phyloP scores from a whole-genome alignment of 164 flowering plant genomes.

The Berberis vulgaris region DNA sequence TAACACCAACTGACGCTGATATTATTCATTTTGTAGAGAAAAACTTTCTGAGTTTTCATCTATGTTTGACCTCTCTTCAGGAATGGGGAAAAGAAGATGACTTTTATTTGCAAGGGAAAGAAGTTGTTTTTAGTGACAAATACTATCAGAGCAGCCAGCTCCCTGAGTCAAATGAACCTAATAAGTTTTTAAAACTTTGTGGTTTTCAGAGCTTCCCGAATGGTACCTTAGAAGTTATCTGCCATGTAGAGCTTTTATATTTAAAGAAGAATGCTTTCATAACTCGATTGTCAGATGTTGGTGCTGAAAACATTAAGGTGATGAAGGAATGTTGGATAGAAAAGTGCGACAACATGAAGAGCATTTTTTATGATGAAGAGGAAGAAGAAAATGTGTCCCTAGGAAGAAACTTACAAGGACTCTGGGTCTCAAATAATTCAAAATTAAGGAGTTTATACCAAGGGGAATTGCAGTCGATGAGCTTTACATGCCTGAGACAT shows the following conservation, averaged over 20 bases:
- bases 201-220: slow-evolving; percentile 10
- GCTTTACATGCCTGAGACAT: slow-evolving; percentile 1
- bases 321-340: slow-evolving; percentile 21
- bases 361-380: not conserved
- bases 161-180: not conserved
- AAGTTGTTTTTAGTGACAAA: slow-evolving; percentile 2
- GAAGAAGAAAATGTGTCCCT: not conserved
- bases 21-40: not conserved
- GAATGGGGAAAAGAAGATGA: not conserved
- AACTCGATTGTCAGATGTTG: slow-evolving; percentile 9
- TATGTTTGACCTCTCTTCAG: not conserved
- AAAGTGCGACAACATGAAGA: slow-evolving; percentile 3
- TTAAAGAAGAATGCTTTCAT: slow-evolving; percentile 12
- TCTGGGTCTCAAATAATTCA: not conserved
- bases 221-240: slow-evolving; percentile 8
- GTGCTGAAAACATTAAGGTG: not conserved
- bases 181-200: slow-evolving; percentile 8
- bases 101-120: not conserved
- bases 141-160: slow-evolving; percentile 1
- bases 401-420: not conserved
- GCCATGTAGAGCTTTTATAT: slow-evolving; percentile 6
- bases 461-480: not conserved
- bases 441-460: not conserved
- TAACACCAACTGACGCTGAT: not conserved
- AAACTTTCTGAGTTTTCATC: not conserved